phyloP scores from a whole-genome alignment of 352 stramenopile species.

The Pythium biforme region DNA sequence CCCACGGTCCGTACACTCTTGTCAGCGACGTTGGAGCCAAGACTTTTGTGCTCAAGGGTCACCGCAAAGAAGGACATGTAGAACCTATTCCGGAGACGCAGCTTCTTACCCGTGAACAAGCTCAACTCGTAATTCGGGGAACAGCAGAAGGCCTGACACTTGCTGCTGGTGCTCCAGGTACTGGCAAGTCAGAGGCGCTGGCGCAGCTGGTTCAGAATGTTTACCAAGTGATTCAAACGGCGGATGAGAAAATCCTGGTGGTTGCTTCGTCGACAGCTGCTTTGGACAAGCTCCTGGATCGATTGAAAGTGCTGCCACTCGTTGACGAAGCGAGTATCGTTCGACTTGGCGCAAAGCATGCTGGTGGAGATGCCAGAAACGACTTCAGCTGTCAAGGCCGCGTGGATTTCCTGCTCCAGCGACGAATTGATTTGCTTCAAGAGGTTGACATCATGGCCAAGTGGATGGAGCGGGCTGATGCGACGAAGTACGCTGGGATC shows the following conservation, averaged over 20 bases:
- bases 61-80: constrained; percentile 7
- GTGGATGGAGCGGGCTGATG: constrained; percentile 66
- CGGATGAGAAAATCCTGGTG: constrained; percentile 90
- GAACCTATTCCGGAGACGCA: background rate
- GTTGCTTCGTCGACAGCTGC: constrained; percentile 95
- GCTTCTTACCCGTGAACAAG: constrained; percentile 90
- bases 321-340: constrained; percentile 87
- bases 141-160: constrained; percentile 93
- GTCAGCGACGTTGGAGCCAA: constrained; percentile 37
- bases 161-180: constrained; percentile 76
- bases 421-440: constrained; percentile 80
- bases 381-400: constrained; percentile 91
- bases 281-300: constrained; percentile 95
- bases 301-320: constrained; percentile 85
- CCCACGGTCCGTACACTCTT: constrained; percentile 50
- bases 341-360: constrained; percentile 51
- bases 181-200: constrained; percentile 93
- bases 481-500: constrained; percentile 51
- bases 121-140: constrained; percentile 90
- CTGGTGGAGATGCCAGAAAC: constrained; percentile 1
- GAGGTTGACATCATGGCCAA: constrained; percentile 92
- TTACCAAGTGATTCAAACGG: constrained; percentile 46
- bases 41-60: constrained; percentile 38
- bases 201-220: constrained; percentile 95
- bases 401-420: constrained; percentile 78